These are phyloP conservation scores for Plasmodium gaboni DNA, from an alignment of 169 alveolate species.

Conservation along the genomic window DNA sequence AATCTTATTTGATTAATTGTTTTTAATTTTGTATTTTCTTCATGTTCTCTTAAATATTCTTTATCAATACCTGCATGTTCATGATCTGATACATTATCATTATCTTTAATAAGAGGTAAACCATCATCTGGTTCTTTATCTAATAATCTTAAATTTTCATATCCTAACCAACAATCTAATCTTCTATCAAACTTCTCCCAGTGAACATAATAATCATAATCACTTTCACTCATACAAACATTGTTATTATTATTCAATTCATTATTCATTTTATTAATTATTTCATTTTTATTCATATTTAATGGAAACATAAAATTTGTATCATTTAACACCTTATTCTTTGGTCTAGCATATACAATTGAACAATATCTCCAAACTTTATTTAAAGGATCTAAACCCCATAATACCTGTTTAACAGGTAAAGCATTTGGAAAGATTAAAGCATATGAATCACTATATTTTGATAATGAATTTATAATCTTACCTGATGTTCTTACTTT, in stretches of 20 bases:
- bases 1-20: slow-evolving; percentile 94
- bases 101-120: slow-evolving; percentile 68
- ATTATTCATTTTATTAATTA: slow-evolving; percentile 39
- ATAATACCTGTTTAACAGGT: slow-evolving; percentile 83
- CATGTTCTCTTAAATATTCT: slow-evolving; percentile 94
- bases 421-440: slow-evolving; percentile 82
- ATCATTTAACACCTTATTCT: slow-evolving; percentile 31
- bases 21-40: slow-evolving; percentile 95
- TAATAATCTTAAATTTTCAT: slow-evolving; percentile 85
- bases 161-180: slow-evolving; percentile 91
- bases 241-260: slow-evolving; percentile 40
- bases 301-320: slow-evolving; percentile 16
- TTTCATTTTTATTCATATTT: slow-evolving; percentile 12
- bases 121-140: slow-evolving; percentile 87
- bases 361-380: slow-evolving; percentile 82
- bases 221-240: slow-evolving; percentile 58
- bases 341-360: slow-evolving; percentile 84
- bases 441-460: slow-evolving; percentile 51
- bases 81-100: slow-evolving; percentile 81
- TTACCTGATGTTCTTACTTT: slow-evolving; percentile 44
- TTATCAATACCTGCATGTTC: slow-evolving; percentile 93
- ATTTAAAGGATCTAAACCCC: slow-evolving; percentile 82
- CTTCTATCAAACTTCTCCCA: slow-evolving; percentile 91
- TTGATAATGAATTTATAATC: slow-evolving; percentile 16
- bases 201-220: slow-evolving; percentile 92